Evolutionary conservation across 371 early-diverging fungal genomes (phyloP), one percentile per base, ranked within the genome.

Genomic region (Mucor lusitanicus): DNA sequence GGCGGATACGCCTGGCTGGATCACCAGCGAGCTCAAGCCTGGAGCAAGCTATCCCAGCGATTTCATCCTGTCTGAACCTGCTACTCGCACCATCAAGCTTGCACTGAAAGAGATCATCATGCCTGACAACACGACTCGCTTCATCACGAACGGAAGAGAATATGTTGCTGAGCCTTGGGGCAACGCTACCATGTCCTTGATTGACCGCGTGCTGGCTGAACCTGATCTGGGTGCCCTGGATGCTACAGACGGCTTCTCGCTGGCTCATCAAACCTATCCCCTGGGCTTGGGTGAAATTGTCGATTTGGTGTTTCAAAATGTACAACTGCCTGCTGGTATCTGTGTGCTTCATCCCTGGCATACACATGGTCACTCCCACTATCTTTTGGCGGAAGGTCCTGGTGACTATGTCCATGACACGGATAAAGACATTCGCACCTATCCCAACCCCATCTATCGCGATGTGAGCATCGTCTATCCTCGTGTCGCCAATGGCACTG

Each of bases 301-400:
- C 4, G 82, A 81, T 42, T 23, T 81, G 28, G 79, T 81, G 17
- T 65, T 81, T 32, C 82, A 81, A 30, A 69, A 72, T 33, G 63
- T 62, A 7, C 57, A 33, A 6, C 2, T 30, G 1, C 17, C 61
- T 27, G 27, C 44, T 3, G 74, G 66, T 4, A 15, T 61, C 4
- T 81, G 82, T 35, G 69, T 67, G 15, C 46, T 59, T 15, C 82
- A 81, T 58, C 82, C 82, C 3, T 81, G 82, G 82, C 82, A 81
- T 23, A 69, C 74, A 2, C 82, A 81, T 40, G 82, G 79, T n/a
- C 53, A 68, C n/a, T 64, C 68, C 8, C 82, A 81, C 57, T 81
- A 73, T 32, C 59, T 72, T 12, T 64, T 81, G 46, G 77, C 82
- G 0, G 58, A 74, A 39, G 82, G 82, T 0, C 13, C 33, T 15